Evolutionary conservation across 1,139 yeast genomes (phyloP).

Genomic region (Kurtzmaniella quercitrusa): DNA sequence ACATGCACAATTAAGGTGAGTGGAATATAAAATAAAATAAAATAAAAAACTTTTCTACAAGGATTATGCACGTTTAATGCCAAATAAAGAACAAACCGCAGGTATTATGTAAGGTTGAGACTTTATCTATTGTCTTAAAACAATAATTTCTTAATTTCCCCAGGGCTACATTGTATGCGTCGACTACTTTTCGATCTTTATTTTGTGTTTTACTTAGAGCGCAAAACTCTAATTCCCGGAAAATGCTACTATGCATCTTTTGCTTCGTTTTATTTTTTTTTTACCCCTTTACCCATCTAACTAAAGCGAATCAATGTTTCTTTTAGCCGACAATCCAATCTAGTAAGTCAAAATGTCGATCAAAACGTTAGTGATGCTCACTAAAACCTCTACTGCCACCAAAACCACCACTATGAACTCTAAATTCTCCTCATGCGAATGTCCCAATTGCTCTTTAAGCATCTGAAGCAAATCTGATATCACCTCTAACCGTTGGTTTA

Average conservation of each 20-base stretch:
- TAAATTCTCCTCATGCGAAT: constrained; percentile 82
- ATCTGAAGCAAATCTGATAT: constrained; percentile 88
- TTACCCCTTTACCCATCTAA: neutral
- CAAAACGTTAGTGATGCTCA: constrained; percentile 70
- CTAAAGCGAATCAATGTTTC: too few species aligned
- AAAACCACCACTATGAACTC: constrained; percentile 91
- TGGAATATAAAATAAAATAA: neutral
- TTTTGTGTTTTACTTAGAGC: neutral
- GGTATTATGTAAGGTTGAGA: neutral
- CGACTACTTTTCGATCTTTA: neutral
- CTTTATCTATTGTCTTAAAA: neutral
- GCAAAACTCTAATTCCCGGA: neutral
- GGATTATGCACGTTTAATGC: neutral
- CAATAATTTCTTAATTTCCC: too few species aligned
- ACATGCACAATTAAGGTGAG: neutral
- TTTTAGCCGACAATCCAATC: constrained; percentile 6
- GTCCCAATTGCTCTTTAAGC: constrained; percentile 96
- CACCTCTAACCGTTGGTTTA: constrained; percentile 90
- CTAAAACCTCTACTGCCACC: constrained; percentile 88
- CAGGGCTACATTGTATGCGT: neutral
- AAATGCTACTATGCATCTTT: neutral
- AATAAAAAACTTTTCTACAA: neutral
- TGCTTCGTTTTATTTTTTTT: neutral
- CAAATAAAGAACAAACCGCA: neutral
- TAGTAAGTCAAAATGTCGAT: constrained; percentile 35